These are phyloP conservation scores for Thoreauomyces humboldtii DNA, from an alignment of 192 early-diverging fungal species.

Conservation along the genomic window DNA sequence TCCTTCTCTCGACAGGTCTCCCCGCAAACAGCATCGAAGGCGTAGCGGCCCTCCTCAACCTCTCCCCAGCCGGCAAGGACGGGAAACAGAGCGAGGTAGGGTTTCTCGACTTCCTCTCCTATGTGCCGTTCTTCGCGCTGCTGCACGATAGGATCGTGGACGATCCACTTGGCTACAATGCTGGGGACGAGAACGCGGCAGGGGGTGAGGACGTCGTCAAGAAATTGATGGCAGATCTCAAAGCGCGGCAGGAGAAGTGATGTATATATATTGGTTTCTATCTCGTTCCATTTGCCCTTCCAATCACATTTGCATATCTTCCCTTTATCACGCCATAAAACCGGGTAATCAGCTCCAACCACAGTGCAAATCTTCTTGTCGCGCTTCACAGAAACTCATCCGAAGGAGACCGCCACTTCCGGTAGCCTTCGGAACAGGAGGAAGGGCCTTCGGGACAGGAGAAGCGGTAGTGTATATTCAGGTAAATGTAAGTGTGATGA, in stretches of 20 bases:
- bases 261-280: too few relatives aligned
- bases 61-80: constrained; percentile 4
- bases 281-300: too few relatives aligned
- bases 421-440: too few relatives aligned
- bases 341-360: too few relatives aligned
- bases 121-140: constrained; percentile 24
- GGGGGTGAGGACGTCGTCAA: constrained; percentile 13
- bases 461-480: too few relatives aligned
- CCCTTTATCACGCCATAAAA: too few relatives aligned
- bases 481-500: too few relatives aligned
- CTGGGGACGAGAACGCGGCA: background rate
- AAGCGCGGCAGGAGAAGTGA: background rate
- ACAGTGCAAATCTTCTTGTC: too few relatives aligned
- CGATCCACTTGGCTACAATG: constrained; percentile 16
- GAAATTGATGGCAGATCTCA: constrained; percentile 13
- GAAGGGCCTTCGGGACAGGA: too few relatives aligned
- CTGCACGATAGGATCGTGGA: constrained; percentile 27
- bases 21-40: background rate
- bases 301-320: too few relatives aligned
- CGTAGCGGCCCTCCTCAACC: constrained; percentile 17
- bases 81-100: constrained; percentile 15
- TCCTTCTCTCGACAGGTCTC: constrained; percentile 24
- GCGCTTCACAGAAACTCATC: too few relatives aligned
- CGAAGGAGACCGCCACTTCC: too few relatives aligned
- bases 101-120: constrained; percentile 28